Percentiles rank a stretch among this genome's conserved stretches.
Evolutionary conservation across 2,329 filamentous ascomycete species (phyloP).

Genomic region (Zasmidium angulare): DNA sequence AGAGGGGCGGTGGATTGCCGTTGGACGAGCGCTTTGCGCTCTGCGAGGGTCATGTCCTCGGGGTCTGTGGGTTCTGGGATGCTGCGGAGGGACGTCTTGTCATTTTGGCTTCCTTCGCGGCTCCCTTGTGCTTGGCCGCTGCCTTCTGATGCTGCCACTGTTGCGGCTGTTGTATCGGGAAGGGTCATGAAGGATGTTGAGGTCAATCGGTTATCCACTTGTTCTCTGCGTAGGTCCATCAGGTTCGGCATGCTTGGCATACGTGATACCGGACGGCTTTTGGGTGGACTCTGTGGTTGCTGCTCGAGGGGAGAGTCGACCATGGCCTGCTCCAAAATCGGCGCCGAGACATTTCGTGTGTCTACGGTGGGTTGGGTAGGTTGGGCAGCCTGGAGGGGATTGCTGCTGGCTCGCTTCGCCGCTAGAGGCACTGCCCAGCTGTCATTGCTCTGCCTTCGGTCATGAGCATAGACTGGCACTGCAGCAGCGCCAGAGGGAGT

Average conservation of each 20-base stretch:
- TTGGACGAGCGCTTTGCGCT: constrained; percentile 51
- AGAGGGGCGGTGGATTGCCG: constrained; percentile 1
- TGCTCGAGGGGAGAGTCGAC: constrained; percentile 2
- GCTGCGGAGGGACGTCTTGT: constrained; percentile 11
- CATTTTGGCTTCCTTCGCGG: constrained; percentile 13
- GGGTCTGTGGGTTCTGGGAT: constrained; percentile 39
- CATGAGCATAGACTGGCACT: constrained; percentile 13
- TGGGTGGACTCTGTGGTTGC: background rate
- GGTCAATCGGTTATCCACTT: constrained; percentile 45
- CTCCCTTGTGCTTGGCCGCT: constrained; percentile 8
- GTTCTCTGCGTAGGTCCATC: constrained; percentile 55
- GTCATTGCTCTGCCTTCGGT: constrained; percentile 10
- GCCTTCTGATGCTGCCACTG: constrained; percentile 12
- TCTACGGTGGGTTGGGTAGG: background rate
- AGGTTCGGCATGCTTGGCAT: constrained; percentile 42
- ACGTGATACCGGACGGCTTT: background rate
- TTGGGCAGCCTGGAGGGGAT: constrained; percentile 10
- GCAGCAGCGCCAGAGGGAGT: constrained; percentile 1
- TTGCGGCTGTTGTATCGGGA: constrained; percentile 4
- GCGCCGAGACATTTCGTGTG: constrained; percentile 2
- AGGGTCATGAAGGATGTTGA: constrained; percentile 40
- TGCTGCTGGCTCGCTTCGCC: constrained; percentile 21
- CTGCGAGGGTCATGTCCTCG: constrained; percentile 71
- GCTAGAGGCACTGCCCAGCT: constrained; percentile 22
- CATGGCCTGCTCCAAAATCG: constrained; percentile 9